phyloP scores from a whole-genome alignment of 2,329 filamentous ascomycete genomes.

The Colletotrichum kahawae region DNA sequence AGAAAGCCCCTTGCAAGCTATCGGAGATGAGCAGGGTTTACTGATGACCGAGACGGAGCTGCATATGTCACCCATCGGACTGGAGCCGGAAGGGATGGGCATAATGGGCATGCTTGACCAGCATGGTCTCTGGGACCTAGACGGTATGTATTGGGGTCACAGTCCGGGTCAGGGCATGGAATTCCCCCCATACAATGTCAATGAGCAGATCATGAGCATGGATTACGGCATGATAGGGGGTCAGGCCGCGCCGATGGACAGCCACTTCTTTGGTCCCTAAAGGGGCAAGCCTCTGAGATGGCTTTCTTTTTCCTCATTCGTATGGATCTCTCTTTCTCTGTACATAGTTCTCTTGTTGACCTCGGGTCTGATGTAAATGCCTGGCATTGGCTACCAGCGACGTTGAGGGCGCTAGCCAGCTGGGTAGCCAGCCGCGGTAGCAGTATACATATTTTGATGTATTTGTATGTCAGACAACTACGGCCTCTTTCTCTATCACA shows the following conservation, averaged over 20 bases:
- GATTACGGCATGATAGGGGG: conserved; percentile 44
- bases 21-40: conserved; percentile 38
- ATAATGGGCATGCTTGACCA: conserved; percentile 60
- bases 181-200: conserved; percentile 30
- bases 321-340: background rate
- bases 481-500: background rate
- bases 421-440: background rate
- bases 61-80: conserved; percentile 56
- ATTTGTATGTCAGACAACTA: background rate
- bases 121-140: conserved; percentile 60
- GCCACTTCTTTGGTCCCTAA: conserved; percentile 49
- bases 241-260: conserved; percentile 40
- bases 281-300: background rate
- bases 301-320: background rate
- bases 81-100: conserved; percentile 54
- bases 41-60: conserved; percentile 44
- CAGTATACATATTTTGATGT: background rate
- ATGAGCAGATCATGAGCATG: conserved; percentile 39
- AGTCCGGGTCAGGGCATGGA: conserved; percentile 37
- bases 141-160: conserved; percentile 60
- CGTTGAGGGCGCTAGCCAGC: background rate
- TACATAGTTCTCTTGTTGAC: background rate
- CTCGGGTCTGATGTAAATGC: background rate
- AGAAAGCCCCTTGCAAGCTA: conserved; percentile 33
- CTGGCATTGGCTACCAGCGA: background rate